These are phyloP conservation scores for Aschersonia sp. DNA, from an alignment of 2,329 filamentous ascomycete genomes.

Conservation along the genomic window DNA sequence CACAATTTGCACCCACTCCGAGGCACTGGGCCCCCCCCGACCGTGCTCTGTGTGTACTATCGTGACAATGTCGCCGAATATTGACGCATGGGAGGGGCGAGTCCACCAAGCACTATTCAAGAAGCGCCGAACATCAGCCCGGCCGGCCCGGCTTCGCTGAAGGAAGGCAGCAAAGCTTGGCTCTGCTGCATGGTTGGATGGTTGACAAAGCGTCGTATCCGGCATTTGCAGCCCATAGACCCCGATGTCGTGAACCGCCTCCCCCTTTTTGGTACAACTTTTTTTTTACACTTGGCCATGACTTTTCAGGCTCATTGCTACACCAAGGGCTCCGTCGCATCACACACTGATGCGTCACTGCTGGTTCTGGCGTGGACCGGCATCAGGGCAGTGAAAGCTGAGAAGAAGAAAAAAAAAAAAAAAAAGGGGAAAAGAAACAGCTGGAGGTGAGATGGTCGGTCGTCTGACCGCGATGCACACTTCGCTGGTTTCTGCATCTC, in stretches of 20 bases:
- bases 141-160: not conserved
- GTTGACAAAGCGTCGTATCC: too few relatives aligned
- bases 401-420: not conserved
- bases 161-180: not conserved
- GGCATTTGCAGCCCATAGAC: too few relatives aligned
- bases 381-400: not conserved
- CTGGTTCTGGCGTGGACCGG: too few relatives aligned
- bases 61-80: not conserved
- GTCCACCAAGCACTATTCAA: not conserved
- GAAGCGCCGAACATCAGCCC: slow-evolving; percentile 5
- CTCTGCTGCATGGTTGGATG: not conserved
- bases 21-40: not conserved
- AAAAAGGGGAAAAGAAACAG: not conserved
- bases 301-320: too few relatives aligned
- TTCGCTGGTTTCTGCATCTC: not conserved
- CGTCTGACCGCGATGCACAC: not conserved
- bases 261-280: not conserved
- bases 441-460: not conserved
- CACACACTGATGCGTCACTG: too few relatives aligned
- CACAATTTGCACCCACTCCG: not conserved
- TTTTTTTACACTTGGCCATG: not conserved
- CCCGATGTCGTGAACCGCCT: too few relatives aligned
- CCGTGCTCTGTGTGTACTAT: not conserved
- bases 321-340: too few relatives aligned
- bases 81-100: not conserved